Percentiles rank a stretch among this genome's conserved stretches.
Conservation (phyloP, 768 basidiomycete genomes). For the Lentinula aciculospora region DNA sequence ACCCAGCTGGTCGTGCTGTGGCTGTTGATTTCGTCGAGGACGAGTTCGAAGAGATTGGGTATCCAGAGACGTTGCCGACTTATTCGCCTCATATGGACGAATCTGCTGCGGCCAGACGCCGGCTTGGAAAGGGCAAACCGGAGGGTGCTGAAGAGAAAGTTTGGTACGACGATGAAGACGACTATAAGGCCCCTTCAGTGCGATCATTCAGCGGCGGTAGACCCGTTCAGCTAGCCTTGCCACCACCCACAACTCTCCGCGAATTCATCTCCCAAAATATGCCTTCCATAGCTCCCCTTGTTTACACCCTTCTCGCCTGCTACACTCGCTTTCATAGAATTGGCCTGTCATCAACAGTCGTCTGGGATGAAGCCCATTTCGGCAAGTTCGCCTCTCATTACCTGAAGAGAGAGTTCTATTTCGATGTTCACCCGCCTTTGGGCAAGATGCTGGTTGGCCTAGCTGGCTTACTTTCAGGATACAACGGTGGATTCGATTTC, state of each 20-base stretch:
- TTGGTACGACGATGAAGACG: constrained; percentile 41
- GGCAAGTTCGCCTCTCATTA: constrained; percentile 99
- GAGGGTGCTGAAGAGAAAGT: constrained; percentile 11
- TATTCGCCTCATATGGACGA: constrained; percentile 52
- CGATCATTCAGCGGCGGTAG: constrained; percentile 52
- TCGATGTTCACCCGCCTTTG: constrained; percentile 97
- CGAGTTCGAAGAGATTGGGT: constrained; percentile 68
- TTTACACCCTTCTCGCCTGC: constrained; percentile 92
- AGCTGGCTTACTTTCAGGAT: constrained; percentile 85
- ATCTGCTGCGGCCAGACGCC: constrained; percentile 46
- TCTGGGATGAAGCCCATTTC: constrained; percentile 99
- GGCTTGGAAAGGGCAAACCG: constrained; percentile 25
- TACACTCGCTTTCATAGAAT: constrained; percentile 95
- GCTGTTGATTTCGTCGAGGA: constrained; percentile 65
- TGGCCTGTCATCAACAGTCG: constrained; percentile 76
- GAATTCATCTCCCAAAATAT: constrained; percentile 79
- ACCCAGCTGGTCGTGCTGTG: constrained; percentile 33
- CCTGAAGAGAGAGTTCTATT: constrained; percentile 98
- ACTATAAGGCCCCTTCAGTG: constrained; percentile 37
- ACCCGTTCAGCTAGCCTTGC: constrained; percentile 50
- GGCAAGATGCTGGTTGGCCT: constrained; percentile 99
- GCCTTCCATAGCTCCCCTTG: constrained; percentile 69
- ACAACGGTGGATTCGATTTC: constrained; percentile 90
- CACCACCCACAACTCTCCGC: constrained; percentile 64
- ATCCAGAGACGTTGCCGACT: constrained; percentile 46